These are phyloP conservation scores for Pontederia paniculata DNA, from an alignment of 176 grass and related monocot species.

Conservation along the genomic window DNA sequence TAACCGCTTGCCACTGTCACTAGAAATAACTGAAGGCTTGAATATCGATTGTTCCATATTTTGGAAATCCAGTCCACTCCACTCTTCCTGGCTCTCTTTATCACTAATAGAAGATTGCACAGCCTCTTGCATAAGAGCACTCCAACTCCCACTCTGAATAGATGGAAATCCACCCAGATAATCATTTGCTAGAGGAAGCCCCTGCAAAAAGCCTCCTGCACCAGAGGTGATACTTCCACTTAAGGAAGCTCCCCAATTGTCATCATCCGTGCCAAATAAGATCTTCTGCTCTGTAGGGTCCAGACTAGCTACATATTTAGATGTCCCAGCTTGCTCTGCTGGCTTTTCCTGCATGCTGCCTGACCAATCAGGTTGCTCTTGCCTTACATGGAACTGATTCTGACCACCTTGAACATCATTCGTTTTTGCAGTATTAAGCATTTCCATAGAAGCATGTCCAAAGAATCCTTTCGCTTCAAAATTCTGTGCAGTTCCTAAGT, in stretches of 20 bases:
- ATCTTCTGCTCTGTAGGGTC: constrained; percentile 43
- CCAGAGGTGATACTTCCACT: constrained; percentile 11
- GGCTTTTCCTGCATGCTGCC: constrained; percentile 15
- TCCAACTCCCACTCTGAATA: constrained; percentile 37
- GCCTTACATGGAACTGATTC: constrained; percentile 17
- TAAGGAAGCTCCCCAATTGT: constrained; percentile 9
- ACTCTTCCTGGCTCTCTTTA: constrained; percentile 28
- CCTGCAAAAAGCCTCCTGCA: constrained; percentile 10
- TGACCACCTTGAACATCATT: constrained; percentile 25
- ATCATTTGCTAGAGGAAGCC: constrained; percentile 16
- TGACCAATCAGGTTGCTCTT: constrained; percentile 16
- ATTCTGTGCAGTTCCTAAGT: neutral
- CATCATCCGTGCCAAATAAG: constrained; percentile 33
- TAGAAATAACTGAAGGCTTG: constrained; percentile 2
- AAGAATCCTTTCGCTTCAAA: constrained; percentile 2
- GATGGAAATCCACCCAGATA: constrained; percentile 22
- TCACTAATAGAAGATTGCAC: constrained; percentile 33
- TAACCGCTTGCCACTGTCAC: constrained; percentile 10
- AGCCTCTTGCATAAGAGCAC: constrained; percentile 49
- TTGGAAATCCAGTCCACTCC: constrained; percentile 21
- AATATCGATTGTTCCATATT: neutral
- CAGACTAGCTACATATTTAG: constrained; percentile 23
- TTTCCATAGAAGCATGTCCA: constrained; percentile 5
- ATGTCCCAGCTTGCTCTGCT: neutral
- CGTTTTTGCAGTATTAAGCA: constrained; percentile 2